Percentiles rank a stretch among this genome's conserved stretches.
These are phyloP conservation scores for Akanthomyces dipterigenus DNA, from an alignment of 2,329 filamentous ascomycete species.

Conservation along the genomic window DNA sequence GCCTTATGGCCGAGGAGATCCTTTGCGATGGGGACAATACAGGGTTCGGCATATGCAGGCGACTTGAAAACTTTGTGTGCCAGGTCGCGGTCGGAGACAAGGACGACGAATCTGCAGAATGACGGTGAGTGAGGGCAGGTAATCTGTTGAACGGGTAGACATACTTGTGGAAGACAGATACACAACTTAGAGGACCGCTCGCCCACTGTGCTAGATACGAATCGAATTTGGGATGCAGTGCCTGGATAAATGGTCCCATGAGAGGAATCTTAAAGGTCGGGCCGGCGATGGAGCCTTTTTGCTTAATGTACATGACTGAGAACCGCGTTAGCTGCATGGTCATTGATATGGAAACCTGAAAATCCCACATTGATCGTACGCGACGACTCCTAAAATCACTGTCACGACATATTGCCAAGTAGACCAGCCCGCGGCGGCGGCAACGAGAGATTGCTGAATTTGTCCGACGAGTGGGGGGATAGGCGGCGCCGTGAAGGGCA, in stretches of 20 bases:
- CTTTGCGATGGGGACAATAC: slow-evolving; percentile 68
- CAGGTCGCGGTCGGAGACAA: slow-evolving; percentile 70
- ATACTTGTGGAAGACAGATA: slow-evolving; percentile 81
- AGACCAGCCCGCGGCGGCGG: slow-evolving; percentile 14
- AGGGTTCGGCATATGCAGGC: slow-evolving; percentile 66
- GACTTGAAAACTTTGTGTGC: slow-evolving; percentile 80
- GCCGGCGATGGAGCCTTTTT: slow-evolving; percentile 57
- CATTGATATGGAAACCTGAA: too few species aligned
- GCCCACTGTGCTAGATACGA: slow-evolving; percentile 71
- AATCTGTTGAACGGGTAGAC: not conserved
- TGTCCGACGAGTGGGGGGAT: not conserved
- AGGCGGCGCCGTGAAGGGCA: not conserved
- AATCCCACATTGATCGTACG: slow-evolving; percentile 34
- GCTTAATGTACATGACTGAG: slow-evolving; percentile 52
- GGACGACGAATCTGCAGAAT: slow-evolving; percentile 63
- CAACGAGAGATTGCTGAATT: not conserved
- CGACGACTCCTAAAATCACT: slow-evolving; percentile 24
- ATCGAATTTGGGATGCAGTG: slow-evolving; percentile 66
- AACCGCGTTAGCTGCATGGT: not conserved
- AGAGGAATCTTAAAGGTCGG: slow-evolving; percentile 59
- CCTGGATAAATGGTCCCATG: slow-evolving; percentile 71
- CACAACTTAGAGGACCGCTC: slow-evolving; percentile 71
- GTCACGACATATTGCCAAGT: slow-evolving; percentile 27
- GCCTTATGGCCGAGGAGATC: slow-evolving; percentile 66
- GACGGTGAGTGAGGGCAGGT: not conserved